Conservation (phyloP, 2,329 filamentous ascomycete genomes). For the Calonectria pseudoreteaudii region DNA sequence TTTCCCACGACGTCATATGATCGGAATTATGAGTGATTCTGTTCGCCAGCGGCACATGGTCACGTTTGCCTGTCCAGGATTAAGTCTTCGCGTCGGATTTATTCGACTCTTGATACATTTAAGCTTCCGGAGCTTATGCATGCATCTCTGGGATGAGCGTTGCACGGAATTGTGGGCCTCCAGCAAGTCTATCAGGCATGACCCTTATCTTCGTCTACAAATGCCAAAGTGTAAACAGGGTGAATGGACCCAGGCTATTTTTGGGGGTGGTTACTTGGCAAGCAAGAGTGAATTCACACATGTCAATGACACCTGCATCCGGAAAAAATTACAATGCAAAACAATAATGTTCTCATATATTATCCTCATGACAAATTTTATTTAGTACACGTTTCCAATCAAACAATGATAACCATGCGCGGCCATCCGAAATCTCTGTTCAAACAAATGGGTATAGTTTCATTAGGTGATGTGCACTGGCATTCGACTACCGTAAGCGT, state of each 20-base stretch:
- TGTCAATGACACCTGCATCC: not conserved
- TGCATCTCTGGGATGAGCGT: too few relatives aligned
- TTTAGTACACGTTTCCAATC: not conserved
- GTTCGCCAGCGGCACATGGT: too few relatives aligned
- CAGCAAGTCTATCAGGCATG: not conserved
- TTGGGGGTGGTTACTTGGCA: not conserved
- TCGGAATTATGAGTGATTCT: too few relatives aligned
- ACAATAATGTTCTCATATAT: not conserved
- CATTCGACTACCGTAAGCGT: conserved; percentile 49
- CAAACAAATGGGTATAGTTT: not conserved
- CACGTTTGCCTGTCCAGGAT: too few relatives aligned
- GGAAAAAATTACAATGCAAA: not conserved
- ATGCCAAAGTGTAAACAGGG: not conserved
- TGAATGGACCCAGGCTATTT: not conserved
- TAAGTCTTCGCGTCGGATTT: too few relatives aligned
- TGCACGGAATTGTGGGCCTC: too few relatives aligned
- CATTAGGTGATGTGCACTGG: conserved; percentile 47
- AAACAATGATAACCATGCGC: not conserved
- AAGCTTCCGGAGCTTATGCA: too few relatives aligned
- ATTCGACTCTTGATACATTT: too few relatives aligned
- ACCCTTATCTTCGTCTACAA: not conserved
- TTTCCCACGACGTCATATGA: too few relatives aligned
- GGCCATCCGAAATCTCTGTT: not conserved
- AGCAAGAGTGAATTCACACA: too few relatives aligned
- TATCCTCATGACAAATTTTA: not conserved